Percentiles rank a stretch among this genome's conserved stretches.
phyloP scores from a whole-genome alignment of 202 grass and related monocot species.

The Dendrocalamus latiflorus region DNA sequence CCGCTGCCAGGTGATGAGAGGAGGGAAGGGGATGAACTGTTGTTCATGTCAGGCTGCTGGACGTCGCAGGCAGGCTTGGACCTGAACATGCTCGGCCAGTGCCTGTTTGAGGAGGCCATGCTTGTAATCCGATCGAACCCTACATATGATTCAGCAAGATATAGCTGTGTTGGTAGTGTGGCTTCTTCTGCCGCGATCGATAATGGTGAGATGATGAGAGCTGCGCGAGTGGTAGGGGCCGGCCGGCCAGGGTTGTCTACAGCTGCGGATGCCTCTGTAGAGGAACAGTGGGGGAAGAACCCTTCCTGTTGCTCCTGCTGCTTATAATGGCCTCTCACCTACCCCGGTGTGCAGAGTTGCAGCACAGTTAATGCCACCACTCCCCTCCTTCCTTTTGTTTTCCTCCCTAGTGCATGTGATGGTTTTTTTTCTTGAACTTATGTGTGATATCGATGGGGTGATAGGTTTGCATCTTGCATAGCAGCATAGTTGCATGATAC shows the following conservation, averaged over 20 bases:
- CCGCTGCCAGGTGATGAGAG: conserved; percentile 23
- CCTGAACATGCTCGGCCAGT: conserved; percentile 99
- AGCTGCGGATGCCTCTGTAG: conserved; percentile 10
- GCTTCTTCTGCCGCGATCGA: background rate
- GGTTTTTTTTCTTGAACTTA: no score
- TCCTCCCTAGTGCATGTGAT: conserved; percentile 30
- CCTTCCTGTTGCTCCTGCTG: background rate
- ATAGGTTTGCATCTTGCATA: conserved; percentile 12
- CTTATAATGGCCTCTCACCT: conserved; percentile 56
- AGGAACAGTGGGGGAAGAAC: conserved; percentile 26
- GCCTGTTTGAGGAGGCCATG: conserved; percentile 95
- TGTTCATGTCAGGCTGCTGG: conserved; percentile 62
- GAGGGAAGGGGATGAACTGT: conserved; percentile 21
- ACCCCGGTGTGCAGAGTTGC: conserved; percentile 16
- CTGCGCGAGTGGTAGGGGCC: background rate
- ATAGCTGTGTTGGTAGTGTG: background rate
- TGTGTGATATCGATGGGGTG: no score
- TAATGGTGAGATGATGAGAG: background rate
- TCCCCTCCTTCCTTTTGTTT: conserved; percentile 41
- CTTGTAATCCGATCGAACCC: background rate
- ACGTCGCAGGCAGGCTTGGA: conserved; percentile 65
- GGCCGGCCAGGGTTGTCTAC: background rate
- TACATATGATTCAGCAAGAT: background rate
- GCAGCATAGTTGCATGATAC: no score
- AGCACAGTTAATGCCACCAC: conserved; percentile 37